phyloP scores from a whole-genome alignment of 495 filamentous ascomycete genomes.

The Talaromyces liani region DNA sequence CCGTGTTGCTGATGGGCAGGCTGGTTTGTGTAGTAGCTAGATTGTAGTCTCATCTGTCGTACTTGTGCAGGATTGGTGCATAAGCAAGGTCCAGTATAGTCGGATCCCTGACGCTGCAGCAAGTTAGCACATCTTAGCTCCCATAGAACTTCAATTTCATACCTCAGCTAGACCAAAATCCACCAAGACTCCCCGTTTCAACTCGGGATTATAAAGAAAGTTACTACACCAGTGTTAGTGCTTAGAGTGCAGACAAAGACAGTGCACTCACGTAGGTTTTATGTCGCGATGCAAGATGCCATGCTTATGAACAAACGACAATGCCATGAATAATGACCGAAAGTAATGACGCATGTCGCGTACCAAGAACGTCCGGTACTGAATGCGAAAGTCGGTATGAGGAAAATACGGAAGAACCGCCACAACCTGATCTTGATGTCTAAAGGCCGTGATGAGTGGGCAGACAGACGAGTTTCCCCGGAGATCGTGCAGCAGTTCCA shows the following conservation, averaged over 20 bases:
- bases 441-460: slow-evolving; percentile 92
- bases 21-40: slow-evolving; percentile 39
- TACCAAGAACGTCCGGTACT: slow-evolving; percentile 82
- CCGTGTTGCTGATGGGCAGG: slow-evolving; percentile 46
- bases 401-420: slow-evolving; percentile 92
- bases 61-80: slow-evolving; percentile 31
- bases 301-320: slow-evolving; percentile 72
- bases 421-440: slow-evolving; percentile 87
- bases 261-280: slow-evolving; percentile 75
- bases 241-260: not conserved
- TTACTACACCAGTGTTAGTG: slow-evolving; percentile 42
- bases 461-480: slow-evolving; percentile 76
- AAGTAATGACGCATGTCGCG: slow-evolving; percentile 85
- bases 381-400: slow-evolving; percentile 91
- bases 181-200: slow-evolving; percentile 80
- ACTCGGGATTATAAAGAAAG: slow-evolving; percentile 85
- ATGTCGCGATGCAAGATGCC: slow-evolving; percentile 93
- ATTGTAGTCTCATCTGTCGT: slow-evolving; percentile 29
- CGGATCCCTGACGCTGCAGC: slow-evolving; percentile 33
- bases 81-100: slow-evolving; percentile 33
- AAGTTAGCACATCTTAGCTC: not conserved
- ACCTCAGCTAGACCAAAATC: slow-evolving; percentile 93
- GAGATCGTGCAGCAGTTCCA: slow-evolving; percentile 91
- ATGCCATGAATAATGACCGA: slow-evolving; percentile 75
- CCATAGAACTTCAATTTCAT: slow-evolving; percentile 5